Evolutionary conservation across 495 filamentous ascomycete species (phyloP), one percentile per base, ranked within the genome.

Genomic region (Monascus purpureus): DNA sequence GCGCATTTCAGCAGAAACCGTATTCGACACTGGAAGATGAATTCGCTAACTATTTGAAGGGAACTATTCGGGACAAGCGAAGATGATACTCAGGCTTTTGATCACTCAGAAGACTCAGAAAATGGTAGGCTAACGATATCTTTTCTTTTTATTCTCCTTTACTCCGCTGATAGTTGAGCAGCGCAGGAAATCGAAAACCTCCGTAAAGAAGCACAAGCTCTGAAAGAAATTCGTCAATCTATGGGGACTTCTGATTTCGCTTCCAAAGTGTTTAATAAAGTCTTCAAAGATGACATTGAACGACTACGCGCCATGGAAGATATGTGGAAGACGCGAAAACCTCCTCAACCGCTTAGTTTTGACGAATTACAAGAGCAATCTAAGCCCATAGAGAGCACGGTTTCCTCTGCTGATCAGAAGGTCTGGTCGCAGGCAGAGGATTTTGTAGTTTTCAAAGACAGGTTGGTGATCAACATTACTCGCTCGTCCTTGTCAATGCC

Each of bases 11-110:
- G 26, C n/a, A n/a, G n/a, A n/a, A n/a, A n/a, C n/a, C n/a, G n/a
- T n/a, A n/a, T 28, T 28, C 13, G 6, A n/a, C 6, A 12, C n/a
- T 20, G 26, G 12, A 6, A 4, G 13, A 25, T 22, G 6, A 31
- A 6, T 19, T 32, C 1, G 25, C 45, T 59, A 31, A 55, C 20
- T 13, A 2, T 12, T 31, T 0, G 26, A 26, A 72, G 71, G 36
- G 88, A 96, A 46, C 75, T 99, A 6, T 96, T 94, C 42, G 90
- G 90, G 1, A 74, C 70, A 2, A 93, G 86, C 40, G 90, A 96
- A 54, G 82, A 92, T 37, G 77, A 87, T 33, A 35, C 52, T 8
- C 38, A 44, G 2, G 75, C 78, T 7, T 68, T 96, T 23, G 86
- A 94, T 46, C 67, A 72, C 33, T 72, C 77, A 8, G 74, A 82